Evolutionary conservation across 345 rosid genomes (phyloP).

Genomic region (Rhizophora apiculata): DNA sequence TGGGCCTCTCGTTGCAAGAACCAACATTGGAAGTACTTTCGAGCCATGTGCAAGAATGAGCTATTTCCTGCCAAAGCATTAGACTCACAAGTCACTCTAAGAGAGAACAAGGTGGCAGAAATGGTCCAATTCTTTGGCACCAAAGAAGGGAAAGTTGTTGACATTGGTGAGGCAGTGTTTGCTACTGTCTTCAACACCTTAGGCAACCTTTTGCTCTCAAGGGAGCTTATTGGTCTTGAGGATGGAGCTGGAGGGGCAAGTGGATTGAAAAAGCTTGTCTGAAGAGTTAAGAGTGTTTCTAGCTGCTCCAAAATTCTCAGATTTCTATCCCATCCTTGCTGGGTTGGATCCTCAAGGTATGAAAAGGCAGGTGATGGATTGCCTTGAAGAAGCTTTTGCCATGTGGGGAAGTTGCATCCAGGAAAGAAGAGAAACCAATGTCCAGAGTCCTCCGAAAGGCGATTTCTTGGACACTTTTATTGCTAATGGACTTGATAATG

Average conservation of each 20-base stretch:
- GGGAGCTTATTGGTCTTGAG: slow-evolving; percentile 3
- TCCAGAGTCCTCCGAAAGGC: neutral
- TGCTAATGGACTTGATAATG: slow-evolving; percentile 10
- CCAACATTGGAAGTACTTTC: neutral
- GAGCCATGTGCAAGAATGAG: slow-evolving; percentile 15
- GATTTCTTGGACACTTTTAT: slow-evolving; percentile 21
- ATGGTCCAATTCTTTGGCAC: slow-evolving; percentile 9
- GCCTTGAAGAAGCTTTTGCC: neutral
- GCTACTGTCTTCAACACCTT: slow-evolving; percentile 10
- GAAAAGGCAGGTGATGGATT: neutral
- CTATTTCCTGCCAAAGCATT: slow-evolving; percentile 19
- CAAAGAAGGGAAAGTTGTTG: slow-evolving; percentile 10
- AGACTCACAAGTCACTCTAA: slow-evolving; percentile 3
- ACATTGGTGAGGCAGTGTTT: slow-evolving; percentile 15
- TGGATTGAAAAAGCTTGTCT: neutral
- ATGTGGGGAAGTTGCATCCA: slow-evolving; percentile 11
- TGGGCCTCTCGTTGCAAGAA: slow-evolving; percentile 1
- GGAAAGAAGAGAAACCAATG: slow-evolving; percentile 17
- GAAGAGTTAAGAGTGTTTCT: neutral
- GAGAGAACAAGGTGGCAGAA: slow-evolving; percentile 17
- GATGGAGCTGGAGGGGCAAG: neutral
- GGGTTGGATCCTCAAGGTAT: slow-evolving; percentile 17
- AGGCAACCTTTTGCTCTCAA: slow-evolving; percentile 9
- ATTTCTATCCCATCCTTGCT: slow-evolving; percentile 12
- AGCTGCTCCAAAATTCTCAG: neutral